A percentile compares a stretch with the other conserved stretches of the same genome.
Evolutionary conservation across 108 stramenopile genomes (phyloP).

Genomic region (Pseudonitzschia pungens): DNA sequence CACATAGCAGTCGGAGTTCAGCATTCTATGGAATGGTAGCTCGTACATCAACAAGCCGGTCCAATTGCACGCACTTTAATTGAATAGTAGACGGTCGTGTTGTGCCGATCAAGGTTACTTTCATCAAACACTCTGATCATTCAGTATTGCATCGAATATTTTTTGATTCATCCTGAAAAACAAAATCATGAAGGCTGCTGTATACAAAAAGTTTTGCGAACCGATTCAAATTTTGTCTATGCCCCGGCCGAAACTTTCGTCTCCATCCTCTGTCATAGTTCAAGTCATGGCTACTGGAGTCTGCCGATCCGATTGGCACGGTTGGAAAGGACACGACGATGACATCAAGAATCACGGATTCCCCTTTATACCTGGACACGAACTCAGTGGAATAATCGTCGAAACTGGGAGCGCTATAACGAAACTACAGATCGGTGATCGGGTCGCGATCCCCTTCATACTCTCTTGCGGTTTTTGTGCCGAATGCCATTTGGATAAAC

Average conservation of each 20-base stretch:
- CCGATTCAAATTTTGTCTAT: slow-evolving; percentile 56
- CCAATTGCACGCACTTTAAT: too few species aligned
- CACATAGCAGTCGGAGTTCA: too few species aligned
- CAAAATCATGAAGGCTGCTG: slow-evolving; percentile 63
- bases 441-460: slow-evolving; percentile 77
- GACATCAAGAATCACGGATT: slow-evolving; percentile 59
- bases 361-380: slow-evolving; percentile 80
- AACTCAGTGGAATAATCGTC: slow-evolving; percentile 70
- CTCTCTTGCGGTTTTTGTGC: slow-evolving; percentile 64
- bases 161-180: neutral
- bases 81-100: neutral
- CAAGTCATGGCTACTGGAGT: slow-evolving; percentile 79
- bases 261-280: slow-evolving; percentile 54
- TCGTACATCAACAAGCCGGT: too few species aligned
- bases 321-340: slow-evolving; percentile 80
- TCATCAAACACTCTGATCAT: neutral
- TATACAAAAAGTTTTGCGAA: slow-evolving; percentile 56
- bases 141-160: neutral
- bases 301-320: slow-evolving; percentile 81
- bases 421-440: slow-evolving; percentile 51
- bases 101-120: neutral
- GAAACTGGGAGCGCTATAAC: slow-evolving; percentile 37
- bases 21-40: too few species aligned
- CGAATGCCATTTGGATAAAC: slow-evolving; percentile 44
- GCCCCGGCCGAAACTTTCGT: slow-evolving; percentile 37